phyloP scores from a whole-genome alignment of 305 asterid genomes.

The Fraxinus angustifolia region DNA sequence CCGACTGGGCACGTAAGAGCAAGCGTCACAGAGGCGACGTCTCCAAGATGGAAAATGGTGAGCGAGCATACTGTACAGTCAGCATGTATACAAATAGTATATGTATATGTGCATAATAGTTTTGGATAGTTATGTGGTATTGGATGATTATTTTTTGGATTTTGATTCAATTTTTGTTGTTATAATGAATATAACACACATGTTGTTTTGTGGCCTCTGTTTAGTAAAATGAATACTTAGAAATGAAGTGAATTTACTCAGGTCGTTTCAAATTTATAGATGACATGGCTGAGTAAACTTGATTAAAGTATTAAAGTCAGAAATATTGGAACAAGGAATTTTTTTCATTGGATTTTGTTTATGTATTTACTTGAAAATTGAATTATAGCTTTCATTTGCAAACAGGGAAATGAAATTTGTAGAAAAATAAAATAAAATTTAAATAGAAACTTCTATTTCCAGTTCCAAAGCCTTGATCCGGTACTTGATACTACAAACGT shows the following conservation, averaged over 20 bases:
- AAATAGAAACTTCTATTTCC: neutral
- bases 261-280: neutral
- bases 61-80: constrained; percentile 12
- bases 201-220: neutral
- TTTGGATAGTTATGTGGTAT: neutral
- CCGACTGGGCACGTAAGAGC: constrained; percentile 86
- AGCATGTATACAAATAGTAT: neutral
- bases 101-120: neutral
- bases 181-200: neutral
- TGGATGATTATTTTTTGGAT: neutral
- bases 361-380: neutral
- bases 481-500: neutral
- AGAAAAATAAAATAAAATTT: neutral
- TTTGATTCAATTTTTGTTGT: neutral
- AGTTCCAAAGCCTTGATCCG: neutral
- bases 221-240: neutral
- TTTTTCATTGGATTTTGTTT: neutral
- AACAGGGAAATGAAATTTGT: neutral
- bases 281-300: neutral
- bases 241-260: neutral
- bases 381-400: neutral
- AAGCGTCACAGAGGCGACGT: constrained; percentile 78
- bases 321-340: neutral
- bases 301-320: neutral
- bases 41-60: constrained; percentile 57